Percentiles rank a stretch among this genome's conserved stretches.
These are phyloP conservation scores for Cyberlindnera nakhonratchasimensis DNA, from an alignment of 805 yeast species.

Conservation along the genomic window DNA sequence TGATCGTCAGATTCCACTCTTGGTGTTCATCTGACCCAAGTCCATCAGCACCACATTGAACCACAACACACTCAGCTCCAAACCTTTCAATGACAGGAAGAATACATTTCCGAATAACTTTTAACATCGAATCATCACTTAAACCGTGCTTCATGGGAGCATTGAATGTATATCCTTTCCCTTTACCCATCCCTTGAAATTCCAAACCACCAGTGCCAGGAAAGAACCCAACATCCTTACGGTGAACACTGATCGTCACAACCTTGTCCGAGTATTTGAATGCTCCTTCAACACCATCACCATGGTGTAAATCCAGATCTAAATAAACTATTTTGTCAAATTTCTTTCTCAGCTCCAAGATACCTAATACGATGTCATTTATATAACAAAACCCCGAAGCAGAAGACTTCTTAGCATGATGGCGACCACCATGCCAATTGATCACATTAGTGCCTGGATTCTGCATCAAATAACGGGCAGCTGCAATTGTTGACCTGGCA, in stretches of 20 bases:
- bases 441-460: conserved; percentile 36
- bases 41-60: conserved; percentile 78
- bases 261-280: conserved; percentile 54
- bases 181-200: conserved; percentile 37
- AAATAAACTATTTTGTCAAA: conserved; percentile 52
- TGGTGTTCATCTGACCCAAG: conserved; percentile 56
- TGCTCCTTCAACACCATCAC: conserved; percentile 74
- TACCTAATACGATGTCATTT: conserved; percentile 62
- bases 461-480: conserved; percentile 31
- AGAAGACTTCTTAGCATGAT: conserved; percentile 51
- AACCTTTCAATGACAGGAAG: conserved; percentile 38
- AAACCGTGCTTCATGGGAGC: conserved; percentile 59
- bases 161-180: conserved; percentile 41
- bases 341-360: conserved; percentile 45
- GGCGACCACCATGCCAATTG: conserved; percentile 81
- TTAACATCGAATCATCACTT: conserved; percentile 39
- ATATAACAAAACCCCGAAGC: conserved; percentile 75
- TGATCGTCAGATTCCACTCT: conserved; percentile 67
- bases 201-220: conserved; percentile 63
- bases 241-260: conserved; percentile 59
- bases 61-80: conserved; percentile 50
- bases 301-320: conserved; percentile 76
- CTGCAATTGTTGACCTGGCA: conserved; percentile 56
- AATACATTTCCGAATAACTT: conserved; percentile 40
- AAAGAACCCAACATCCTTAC: conserved; percentile 63